Evolutionary conservation across 345 rosid species (phyloP), one percentile per base, ranked within the genome.

Genomic region (Boechera retrofracta): DNA sequence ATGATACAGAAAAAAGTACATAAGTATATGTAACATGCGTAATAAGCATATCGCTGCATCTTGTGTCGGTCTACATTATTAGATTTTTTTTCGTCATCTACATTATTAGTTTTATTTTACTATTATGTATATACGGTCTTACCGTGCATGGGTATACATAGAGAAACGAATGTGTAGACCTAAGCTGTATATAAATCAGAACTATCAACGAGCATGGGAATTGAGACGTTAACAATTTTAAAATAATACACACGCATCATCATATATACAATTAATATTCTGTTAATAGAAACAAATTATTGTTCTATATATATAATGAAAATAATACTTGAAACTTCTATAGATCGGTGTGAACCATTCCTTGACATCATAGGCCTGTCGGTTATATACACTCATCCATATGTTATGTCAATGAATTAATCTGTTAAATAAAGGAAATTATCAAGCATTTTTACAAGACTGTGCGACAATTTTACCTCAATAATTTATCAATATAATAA

Each of bases 121-220:
- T 52, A 18, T 57, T 39, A 29, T 44, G 63, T 24, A 48, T 44
- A 45, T 55, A 63, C 49, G 12, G 33, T 64, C 18, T 64, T 64
- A 32, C 29, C 57, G 13, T 71, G 77, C 77, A 77, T 71, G 67
- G 26, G 39, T 77, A 51, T 54, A 36, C 10, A 68, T 33, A 62
- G 31, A 63, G 48, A 53, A 69, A 54, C 47, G 31, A 51, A 7
- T 13, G 35, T 41, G 44, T 68, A 21, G 39, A 51, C 15, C 18
- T 73, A 63, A 64, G 45, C 10, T 73, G n/a, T 51, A 72, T 24
- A 45, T 13, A 21, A 51, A 16, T 10, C 7, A 12, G 33, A 72
- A 31, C 63, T 52, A 69, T 32, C 51, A 62, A 32, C 51, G 58
- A 69, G 75, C 65, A 69, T 76, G 80, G 80, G 79, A 59, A 75